phyloP scores from a whole-genome alignment of 2,329 filamentous ascomycete genomes.

The Falciphora oryzae region DNA sequence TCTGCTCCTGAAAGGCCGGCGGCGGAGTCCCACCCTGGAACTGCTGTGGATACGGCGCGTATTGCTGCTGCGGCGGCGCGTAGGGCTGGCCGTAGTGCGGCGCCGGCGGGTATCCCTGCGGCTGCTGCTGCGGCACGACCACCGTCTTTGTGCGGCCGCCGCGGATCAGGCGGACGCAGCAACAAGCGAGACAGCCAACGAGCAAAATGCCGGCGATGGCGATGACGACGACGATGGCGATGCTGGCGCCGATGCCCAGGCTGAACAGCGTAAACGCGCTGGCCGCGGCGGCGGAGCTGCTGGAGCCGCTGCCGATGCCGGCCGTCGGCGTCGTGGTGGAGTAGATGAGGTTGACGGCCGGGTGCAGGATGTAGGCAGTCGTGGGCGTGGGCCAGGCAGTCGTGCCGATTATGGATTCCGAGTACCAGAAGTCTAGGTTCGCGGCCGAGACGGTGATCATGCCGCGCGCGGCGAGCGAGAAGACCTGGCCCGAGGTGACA shows the following conservation, averaged over 20 bases:
- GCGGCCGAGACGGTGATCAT: neutral
- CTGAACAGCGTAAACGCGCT: neutral
- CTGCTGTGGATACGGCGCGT: neutral
- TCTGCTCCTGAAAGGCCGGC: neutral
- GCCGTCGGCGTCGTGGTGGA: neutral
- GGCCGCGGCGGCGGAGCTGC: neutral
- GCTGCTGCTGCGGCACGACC: neutral
- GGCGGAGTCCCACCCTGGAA: neutral
- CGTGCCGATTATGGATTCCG: constrained; percentile 3
- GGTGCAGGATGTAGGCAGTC: neutral
- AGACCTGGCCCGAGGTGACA: neutral
- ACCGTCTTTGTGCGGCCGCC: neutral
- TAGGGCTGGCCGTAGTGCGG: too few relatives aligned
- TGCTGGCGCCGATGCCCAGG: neutral
- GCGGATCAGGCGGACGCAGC: constrained; percentile 1
- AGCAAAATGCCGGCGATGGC: neutral
- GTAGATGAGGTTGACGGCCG: constrained; percentile 4
- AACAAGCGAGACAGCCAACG: neutral
- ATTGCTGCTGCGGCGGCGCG: neutral
- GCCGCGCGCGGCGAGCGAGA: neutral
- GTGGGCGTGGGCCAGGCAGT: constrained; percentile 1
- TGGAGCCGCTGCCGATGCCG: neutral
- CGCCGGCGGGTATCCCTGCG: too few relatives aligned
- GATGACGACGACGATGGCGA: constrained; percentile 2
- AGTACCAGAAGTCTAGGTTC: neutral